phyloP scores from a whole-genome alignment of 2,329 filamentous ascomycete genomes.

The Akanthomyces muscarius region DNA sequence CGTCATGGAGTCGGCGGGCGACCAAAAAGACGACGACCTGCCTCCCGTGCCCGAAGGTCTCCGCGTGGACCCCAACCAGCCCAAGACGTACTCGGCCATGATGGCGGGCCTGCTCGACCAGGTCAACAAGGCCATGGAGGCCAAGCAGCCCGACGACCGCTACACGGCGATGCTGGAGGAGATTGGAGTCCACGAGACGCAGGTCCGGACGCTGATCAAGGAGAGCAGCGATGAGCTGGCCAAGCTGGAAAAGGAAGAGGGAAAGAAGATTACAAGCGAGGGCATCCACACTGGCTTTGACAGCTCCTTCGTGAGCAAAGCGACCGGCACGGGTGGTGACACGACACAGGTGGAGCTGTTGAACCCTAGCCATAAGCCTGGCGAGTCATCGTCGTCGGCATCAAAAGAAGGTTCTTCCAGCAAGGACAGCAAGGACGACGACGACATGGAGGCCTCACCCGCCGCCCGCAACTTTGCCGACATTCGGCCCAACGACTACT shows the following conservation, averaged over 20 bases:
- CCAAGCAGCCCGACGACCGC: slow-evolving; percentile 64
- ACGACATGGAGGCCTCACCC: slow-evolving; percentile 69
- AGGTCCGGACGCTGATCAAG: slow-evolving; percentile 73
- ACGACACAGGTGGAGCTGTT: slow-evolving; percentile 64
- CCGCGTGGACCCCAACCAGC: slow-evolving; percentile 66
- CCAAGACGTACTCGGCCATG: slow-evolving; percentile 92
- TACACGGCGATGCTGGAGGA: slow-evolving; percentile 76
- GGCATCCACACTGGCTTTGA: slow-evolving; percentile 85
- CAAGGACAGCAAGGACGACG: slow-evolving; percentile 65
- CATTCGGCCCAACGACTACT: slow-evolving; percentile 73
- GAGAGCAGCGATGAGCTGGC: slow-evolving; percentile 70
- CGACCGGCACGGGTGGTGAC: slow-evolving; percentile 41
- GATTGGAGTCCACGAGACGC: slow-evolving; percentile 69
- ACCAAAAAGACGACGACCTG: slow-evolving; percentile 70
- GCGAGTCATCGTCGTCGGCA: slow-evolving; percentile 3
- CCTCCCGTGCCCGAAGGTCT: slow-evolving; percentile 74
- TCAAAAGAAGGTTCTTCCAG: slow-evolving; percentile 27
- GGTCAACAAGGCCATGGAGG: slow-evolving; percentile 79
- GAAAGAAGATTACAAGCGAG: slow-evolving; percentile 90
- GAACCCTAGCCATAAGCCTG: slow-evolving; percentile 55
- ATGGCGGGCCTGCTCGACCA: slow-evolving; percentile 94
- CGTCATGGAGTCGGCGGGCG: slow-evolving; percentile 75
- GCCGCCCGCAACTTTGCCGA: slow-evolving; percentile 77
- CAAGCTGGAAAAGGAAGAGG: slow-evolving; percentile 79
- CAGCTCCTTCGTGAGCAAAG: slow-evolving; percentile 74